phyloP scores from a whole-genome alignment of 768 basidiomycete species.

The Amanita molliuscula region DNA sequence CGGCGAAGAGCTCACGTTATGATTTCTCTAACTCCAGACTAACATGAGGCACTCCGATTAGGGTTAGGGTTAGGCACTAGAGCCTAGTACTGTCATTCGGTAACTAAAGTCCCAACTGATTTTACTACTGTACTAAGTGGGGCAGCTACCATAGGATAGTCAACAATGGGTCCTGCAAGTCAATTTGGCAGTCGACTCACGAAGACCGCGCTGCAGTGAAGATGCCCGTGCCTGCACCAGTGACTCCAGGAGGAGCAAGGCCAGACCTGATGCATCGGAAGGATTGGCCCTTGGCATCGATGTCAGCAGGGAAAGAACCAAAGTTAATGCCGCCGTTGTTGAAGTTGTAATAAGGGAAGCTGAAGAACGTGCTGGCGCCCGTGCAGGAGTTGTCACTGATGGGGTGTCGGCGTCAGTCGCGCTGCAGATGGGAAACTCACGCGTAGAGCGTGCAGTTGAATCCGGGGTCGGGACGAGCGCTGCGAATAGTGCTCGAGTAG shows the following conservation, averaged over 20 bases:
- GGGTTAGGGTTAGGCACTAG: slow-evolving; percentile 3
- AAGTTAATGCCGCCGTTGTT: neutral
- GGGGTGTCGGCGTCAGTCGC: neutral
- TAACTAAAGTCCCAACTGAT: no score
- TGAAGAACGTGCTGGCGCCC: neutral
- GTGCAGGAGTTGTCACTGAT: neutral
- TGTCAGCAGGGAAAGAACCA: neutral
- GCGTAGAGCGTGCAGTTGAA: slow-evolving; percentile 1
- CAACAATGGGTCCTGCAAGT: no score
- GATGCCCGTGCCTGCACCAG: neutral
- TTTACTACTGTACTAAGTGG: no score
- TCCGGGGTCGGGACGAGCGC: neutral
- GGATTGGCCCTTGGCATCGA: neutral
- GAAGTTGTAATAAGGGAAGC: slow-evolving; percentile 1
- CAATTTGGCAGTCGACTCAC: neutral
- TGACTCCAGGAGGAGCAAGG: neutral
- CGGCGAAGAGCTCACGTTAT: neutral
- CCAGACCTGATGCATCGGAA: neutral
- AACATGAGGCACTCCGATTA: neutral
- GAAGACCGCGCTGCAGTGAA: neutral
- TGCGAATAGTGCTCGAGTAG: neutral
- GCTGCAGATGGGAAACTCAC: neutral
- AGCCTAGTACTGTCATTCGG: no score
- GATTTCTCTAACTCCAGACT: neutral
- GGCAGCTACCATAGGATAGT: no score